phyloP scores from a whole-genome alignment of 345 rosid genomes.

The Physaria fendleri region DNA sequence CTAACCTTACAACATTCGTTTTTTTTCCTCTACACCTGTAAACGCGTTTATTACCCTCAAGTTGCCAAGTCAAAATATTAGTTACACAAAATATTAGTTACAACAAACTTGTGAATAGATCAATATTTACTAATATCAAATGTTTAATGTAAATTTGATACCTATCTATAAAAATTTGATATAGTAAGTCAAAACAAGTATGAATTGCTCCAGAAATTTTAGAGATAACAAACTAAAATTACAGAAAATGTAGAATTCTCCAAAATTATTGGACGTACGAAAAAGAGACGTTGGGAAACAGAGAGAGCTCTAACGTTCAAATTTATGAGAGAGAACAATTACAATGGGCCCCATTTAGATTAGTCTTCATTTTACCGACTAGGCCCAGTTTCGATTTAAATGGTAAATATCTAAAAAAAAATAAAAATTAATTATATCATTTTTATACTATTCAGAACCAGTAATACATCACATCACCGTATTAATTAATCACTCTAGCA shows the following conservation, averaged over 20 bases:
- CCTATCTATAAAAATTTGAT: background rate
- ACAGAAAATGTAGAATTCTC: slow-evolving; percentile 5
- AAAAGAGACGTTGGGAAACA: slow-evolving; percentile 28
- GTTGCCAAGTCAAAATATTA: slow-evolving; percentile 2
- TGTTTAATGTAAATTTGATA: background rate
- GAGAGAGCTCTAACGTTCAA: slow-evolving; percentile 23
- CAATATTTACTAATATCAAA: background rate
- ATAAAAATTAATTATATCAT: background rate
- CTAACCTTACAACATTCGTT: background rate
- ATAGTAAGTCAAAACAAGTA: too few relatives aligned
- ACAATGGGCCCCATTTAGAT: slow-evolving; percentile 20
- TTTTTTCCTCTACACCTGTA: background rate
- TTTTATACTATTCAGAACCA: background rate
- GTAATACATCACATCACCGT: background rate
- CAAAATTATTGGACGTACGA: background rate
- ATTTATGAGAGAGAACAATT: background rate
- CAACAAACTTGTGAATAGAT: background rate
- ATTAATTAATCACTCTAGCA: background rate
- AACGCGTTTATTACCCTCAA: slow-evolving; percentile 19
- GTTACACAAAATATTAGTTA: background rate
- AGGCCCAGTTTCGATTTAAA: background rate
- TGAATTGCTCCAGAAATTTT: too few relatives aligned
- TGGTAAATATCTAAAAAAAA: background rate
- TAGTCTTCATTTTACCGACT: background rate
- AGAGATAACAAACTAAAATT: too few relatives aligned